Percentiles rank a stretch among this genome's conserved stretches.
phyloP scores from a whole-genome alignment of 2,329 filamentous ascomycete species.

The Colletotrichum camelliae region DNA sequence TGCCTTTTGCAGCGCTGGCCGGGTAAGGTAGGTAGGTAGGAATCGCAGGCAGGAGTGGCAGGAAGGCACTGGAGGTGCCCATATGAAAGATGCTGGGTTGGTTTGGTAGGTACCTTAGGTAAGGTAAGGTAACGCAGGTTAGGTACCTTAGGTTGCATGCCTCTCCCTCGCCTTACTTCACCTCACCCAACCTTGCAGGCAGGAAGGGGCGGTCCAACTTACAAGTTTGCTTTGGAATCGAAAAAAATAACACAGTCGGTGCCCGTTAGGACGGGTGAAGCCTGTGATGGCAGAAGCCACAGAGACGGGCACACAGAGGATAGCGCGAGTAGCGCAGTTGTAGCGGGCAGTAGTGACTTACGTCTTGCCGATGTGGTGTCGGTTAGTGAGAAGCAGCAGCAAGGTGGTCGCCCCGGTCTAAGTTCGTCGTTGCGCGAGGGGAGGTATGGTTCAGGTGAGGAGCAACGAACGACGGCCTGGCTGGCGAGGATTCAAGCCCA shows the following conservation, averaged over 20 bases:
- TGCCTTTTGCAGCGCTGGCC: background rate
- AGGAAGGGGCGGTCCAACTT: background rate
- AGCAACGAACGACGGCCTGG: background rate
- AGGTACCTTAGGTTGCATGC: too few relatives aligned
- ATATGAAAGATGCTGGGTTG: background rate
- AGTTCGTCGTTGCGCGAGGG: background rate
- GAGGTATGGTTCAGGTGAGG: constrained; percentile 8
- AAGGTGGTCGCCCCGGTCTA: background rate
- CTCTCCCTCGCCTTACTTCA: too few relatives aligned
- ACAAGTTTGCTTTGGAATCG: background rate
- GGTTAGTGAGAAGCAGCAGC: background rate
- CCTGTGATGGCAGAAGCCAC: constrained; percentile 5
- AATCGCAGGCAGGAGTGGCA: background rate
- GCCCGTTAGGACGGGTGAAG: background rate
- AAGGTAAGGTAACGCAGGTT: background rate
- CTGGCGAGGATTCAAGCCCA: background rate
- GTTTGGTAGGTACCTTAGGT: too few relatives aligned
- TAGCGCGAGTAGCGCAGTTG: background rate
- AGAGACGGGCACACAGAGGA: background rate
- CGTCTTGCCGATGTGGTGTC: background rate
- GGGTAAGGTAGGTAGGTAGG: background rate
- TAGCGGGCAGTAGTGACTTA: background rate
- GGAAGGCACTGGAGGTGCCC: background rate
- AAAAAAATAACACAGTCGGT: background rate
- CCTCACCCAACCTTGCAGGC: background rate